Evolutionary conservation across 768 basidiomycete genomes (phyloP).

Genomic region (Naganishia vishniacii): DNA sequence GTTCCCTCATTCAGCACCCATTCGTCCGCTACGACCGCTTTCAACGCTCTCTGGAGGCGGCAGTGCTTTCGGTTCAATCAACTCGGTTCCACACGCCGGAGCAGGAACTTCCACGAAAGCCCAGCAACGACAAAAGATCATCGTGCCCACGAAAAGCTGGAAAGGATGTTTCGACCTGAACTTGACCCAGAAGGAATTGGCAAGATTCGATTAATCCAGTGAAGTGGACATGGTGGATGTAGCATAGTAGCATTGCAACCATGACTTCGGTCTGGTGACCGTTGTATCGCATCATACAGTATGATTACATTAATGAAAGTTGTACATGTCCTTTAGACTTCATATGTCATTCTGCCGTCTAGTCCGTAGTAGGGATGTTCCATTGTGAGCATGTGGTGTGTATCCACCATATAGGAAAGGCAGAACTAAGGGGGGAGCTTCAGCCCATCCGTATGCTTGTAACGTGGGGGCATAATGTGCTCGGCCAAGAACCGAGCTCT

Average conservation of each 20-base stretch:
- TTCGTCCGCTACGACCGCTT: conserved; percentile 13
- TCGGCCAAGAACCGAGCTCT: too few relatives aligned
- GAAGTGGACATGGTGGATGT: background rate
- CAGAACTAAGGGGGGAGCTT: too few relatives aligned
- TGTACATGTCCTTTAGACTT: too few relatives aligned
- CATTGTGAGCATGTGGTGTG: too few relatives aligned
- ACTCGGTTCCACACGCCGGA: conserved; percentile 9
- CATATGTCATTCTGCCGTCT: too few relatives aligned
- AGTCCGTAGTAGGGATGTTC: too few relatives aligned
- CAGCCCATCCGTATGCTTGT: too few relatives aligned
- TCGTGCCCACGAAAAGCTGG: conserved; percentile 20
- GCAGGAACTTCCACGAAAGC: background rate
- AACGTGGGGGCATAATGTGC: too few relatives aligned
- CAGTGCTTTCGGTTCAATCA: background rate
- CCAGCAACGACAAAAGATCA: conserved; percentile 21
- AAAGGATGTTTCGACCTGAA: conserved; percentile 24
- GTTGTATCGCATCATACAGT: too few relatives aligned
- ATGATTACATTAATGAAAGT: too few relatives aligned
- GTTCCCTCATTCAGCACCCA: conserved; percentile 16
- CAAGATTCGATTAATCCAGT: conserved; percentile 18
- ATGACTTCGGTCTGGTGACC: background rate
- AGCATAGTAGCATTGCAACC: background rate
- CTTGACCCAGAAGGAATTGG: conserved; percentile 21
- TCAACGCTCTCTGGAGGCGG: background rate
- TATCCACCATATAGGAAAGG: too few relatives aligned